Evolutionary conservation across 2,329 filamentous ascomycete genomes (phyloP).

Genomic region (Penicillium sp.): DNA sequence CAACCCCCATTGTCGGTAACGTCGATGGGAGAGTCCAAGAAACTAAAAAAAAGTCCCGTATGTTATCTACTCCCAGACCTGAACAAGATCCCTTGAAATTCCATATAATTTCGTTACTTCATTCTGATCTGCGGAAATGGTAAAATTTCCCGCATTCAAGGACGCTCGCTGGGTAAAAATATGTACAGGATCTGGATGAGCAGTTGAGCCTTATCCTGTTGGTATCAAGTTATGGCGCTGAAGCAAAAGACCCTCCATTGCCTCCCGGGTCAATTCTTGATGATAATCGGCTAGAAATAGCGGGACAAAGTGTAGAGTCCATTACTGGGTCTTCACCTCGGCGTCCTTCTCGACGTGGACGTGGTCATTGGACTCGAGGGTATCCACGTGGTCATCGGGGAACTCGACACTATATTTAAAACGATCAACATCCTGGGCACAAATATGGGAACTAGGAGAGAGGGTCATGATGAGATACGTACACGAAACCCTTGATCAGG

Average conservation of each 20-base stretch:
- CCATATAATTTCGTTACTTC: not conserved
- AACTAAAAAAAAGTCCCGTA: not conserved
- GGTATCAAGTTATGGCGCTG: slow-evolving; percentile 24
- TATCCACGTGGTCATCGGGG: slow-evolving; percentile 65
- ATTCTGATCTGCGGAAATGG: not conserved
- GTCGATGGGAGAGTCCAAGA: not conserved
- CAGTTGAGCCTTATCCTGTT: slow-evolving; percentile 12
- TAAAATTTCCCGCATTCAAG: not conserved
- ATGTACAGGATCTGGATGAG: slow-evolving; percentile 17
- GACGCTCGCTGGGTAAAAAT: slow-evolving; percentile 7
- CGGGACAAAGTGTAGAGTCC: not conserved
- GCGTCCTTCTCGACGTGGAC: slow-evolving; percentile 78
- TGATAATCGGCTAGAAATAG: not conserved
- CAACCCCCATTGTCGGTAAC: not conserved
- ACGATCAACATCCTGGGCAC: not conserved
- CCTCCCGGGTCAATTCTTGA: not conserved
- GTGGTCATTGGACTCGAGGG: slow-evolving; percentile 69
- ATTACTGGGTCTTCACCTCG: slow-evolving; percentile 71
- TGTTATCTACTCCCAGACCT: no score
- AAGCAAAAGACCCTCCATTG: slow-evolving; percentile 16
- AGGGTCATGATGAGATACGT: slow-evolving; percentile 44
- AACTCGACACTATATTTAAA: slow-evolving; percentile 66
- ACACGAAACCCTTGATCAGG: slow-evolving; percentile 93
- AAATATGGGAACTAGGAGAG: not conserved
- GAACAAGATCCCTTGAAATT: not conserved